phyloP scores from a whole-genome alignment of 2,329 filamentous ascomycete genomes.

The Aspergillus carbonarius region DNA sequence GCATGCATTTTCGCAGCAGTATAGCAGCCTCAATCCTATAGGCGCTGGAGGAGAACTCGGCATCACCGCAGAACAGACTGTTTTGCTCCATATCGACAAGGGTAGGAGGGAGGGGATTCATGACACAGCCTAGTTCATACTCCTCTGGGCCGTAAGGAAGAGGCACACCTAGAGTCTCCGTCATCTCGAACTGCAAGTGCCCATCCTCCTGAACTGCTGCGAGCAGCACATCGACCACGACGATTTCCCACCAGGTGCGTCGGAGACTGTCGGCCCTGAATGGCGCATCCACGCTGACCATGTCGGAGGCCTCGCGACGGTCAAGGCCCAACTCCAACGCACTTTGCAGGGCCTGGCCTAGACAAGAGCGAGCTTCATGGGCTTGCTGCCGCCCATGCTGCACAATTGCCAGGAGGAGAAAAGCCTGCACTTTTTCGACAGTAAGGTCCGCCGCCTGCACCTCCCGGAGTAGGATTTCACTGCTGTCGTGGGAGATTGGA shows the following conservation, averaged over 20 bases:
- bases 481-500: background rate
- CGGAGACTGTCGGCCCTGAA: slow-evolving; percentile 4
- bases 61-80: background rate
- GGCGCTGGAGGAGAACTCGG: slow-evolving; percentile 2
- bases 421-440: background rate
- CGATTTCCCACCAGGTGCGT: slow-evolving; percentile 13
- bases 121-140: background rate
- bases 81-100: background rate
- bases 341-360: background rate
- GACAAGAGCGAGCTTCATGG: background rate
- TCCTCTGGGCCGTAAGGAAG: slow-evolving; percentile 2
- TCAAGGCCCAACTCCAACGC: slow-evolving; percentile 1
- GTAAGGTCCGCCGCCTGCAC: background rate
- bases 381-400: slow-evolving; percentile 3
- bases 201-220: slow-evolving; percentile 10
- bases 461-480: background rate
- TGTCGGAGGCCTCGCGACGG: background rate
- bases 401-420: background rate
- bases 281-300: background rate
- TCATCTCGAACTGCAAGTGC: background rate
- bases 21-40: slow-evolving; percentile 7
- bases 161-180: background rate
- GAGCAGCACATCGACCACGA: slow-evolving; percentile 8
- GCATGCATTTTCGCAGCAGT: slow-evolving; percentile 9
- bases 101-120: background rate